phyloP scores from a whole-genome alignment of 352 stramenopile genomes.

The Elongisporangium prolatum region DNA sequence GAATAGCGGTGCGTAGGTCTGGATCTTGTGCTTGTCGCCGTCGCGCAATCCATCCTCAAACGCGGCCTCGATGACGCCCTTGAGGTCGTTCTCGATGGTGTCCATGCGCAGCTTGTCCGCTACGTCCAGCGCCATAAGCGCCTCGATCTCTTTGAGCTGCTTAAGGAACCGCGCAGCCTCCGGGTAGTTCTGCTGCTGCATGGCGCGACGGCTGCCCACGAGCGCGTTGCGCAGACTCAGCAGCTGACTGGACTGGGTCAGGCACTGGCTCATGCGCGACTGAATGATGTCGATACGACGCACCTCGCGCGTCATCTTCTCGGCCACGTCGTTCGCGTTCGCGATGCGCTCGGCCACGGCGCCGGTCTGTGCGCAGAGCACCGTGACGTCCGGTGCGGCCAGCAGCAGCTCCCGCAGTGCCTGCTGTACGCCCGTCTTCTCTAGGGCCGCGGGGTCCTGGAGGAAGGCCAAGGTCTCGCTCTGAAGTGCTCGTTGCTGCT shows the following conservation, averaged over 20 bases:
- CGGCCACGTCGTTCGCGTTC: conserved; percentile 85
- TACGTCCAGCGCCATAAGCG: conserved; percentile 72
- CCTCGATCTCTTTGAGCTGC: conserved; percentile 69
- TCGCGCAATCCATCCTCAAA: conserved; percentile 53
- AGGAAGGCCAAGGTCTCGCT: conserved; percentile 37
- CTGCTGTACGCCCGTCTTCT: conserved; percentile 49
- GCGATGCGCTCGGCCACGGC: conserved; percentile 80
- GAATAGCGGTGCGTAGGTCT: conserved; percentile 74
- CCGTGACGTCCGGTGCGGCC: conserved; percentile 60
- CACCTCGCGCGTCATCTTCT: conserved; percentile 87
- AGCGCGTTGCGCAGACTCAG: conserved; percentile 78
- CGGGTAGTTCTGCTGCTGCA: conserved; percentile 67
- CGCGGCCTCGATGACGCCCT: conserved; percentile 62
- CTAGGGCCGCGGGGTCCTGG: conserved; percentile 22
- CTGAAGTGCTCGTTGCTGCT: conserved; percentile 34
- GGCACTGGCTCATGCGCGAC: conserved; percentile 53
- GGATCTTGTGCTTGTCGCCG: conserved; percentile 38
- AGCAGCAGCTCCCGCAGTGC: conserved; percentile 48
- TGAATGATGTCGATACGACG: conserved; percentile 77
- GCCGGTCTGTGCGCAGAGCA: conserved; percentile 70
- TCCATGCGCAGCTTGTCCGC: conserved; percentile 81
- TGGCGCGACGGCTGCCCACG: conserved; percentile 60
- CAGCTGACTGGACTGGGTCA: conserved; percentile 67
- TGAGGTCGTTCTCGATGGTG: conserved; percentile 81
- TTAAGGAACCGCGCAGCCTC: conserved; percentile 71